Conservation (phyloP, 257 asterid species). For the Echites panduratus region DNA sequence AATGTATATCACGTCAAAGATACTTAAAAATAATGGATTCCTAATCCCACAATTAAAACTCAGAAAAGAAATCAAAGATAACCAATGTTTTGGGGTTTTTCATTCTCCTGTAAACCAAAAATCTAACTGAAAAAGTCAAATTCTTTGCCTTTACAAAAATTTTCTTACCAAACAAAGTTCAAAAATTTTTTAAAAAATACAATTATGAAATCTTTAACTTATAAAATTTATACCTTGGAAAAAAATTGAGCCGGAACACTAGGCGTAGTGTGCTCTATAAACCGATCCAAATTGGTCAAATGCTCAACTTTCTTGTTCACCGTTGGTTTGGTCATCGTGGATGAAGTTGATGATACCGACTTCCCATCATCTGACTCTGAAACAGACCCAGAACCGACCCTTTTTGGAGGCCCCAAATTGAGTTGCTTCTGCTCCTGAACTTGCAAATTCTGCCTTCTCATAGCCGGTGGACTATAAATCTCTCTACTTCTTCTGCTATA, state of each 20-base stretch:
- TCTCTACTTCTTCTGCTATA: slow-evolving; percentile 33
- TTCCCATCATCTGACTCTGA: slow-evolving; percentile 28
- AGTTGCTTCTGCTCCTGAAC: slow-evolving; percentile 29
- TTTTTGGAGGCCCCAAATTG: slow-evolving; percentile 24
- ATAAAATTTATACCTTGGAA: slow-evolving; percentile 43
- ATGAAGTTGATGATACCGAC: slow-evolving; percentile 8
- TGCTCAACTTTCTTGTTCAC: background rate
- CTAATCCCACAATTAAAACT: too few relatives aligned
- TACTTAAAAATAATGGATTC: too few relatives aligned
- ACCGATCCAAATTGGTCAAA: slow-evolving; percentile 67
- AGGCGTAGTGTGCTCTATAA: slow-evolving; percentile 77
- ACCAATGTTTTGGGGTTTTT: too few relatives aligned
- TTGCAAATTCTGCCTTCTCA: slow-evolving; percentile 50
- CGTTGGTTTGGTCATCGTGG: background rate
- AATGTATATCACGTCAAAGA: too few relatives aligned
- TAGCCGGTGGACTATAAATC: slow-evolving; percentile 81
- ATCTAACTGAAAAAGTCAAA: background rate
- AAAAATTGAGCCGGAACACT: slow-evolving; percentile 63
- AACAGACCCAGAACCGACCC: slow-evolving; percentile 20
- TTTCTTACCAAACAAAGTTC: background rate
- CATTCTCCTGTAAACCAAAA: background rate
- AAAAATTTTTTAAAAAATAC: slow-evolving; percentile 4
- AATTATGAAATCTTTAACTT: too few relatives aligned
- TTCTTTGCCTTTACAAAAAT: background rate
- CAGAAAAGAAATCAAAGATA: too few relatives aligned